Base-by-base conservation (phyloP, 306 rosid genomes). In the Glycyrrhiza uralensis region DNA sequence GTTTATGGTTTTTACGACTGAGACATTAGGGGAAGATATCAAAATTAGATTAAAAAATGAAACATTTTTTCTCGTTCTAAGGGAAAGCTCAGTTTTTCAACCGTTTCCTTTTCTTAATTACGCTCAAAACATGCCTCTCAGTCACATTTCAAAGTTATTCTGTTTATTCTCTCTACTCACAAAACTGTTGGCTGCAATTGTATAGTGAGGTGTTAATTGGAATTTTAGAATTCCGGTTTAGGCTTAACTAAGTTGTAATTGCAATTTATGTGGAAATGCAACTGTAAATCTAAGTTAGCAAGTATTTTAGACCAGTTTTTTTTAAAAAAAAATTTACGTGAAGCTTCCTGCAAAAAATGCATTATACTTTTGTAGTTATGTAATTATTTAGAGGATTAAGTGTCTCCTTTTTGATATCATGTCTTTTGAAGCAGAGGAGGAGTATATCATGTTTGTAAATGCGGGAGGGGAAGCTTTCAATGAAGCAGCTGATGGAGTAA, bases 361-460 rank as follows among this genome's bases (percentile, higher is more conserved):
- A 17, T 55, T 38, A 64, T 68, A 41, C 44, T 70, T 79, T 0
- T 13, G 58, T 9, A 51, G 36, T 72, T 5, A 1, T 13, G 58
- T 9, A 51, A 28, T 72, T 5, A 9, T 23, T 23, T 56, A 30
- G 57, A 66, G 35, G 65, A 67, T 75, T 36, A 67, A 76, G 47
- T 63, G 39, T 51, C 64, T 45, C 69, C 49, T 50, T 57, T 71
- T 61, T 50, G 69, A 22, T 57, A 11, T 35, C 33, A 22, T 64
- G 54, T 55, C 26, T 33, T 55, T 72, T 65, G 80, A 78, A 83
- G 77, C 89, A 92, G 97, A 78, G 15, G 89, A 83, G 47, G 92
- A 84, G 55, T 85, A 63, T 70, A 80, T 87, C 71, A 75, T 92
- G 88, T 89, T 92, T 76, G 85, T 92, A 55, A 89, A 92, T 62